Conservation (phyloP, 2,329 filamentous ascomycete species). For the Verticillium zaregamsianum region DNA sequence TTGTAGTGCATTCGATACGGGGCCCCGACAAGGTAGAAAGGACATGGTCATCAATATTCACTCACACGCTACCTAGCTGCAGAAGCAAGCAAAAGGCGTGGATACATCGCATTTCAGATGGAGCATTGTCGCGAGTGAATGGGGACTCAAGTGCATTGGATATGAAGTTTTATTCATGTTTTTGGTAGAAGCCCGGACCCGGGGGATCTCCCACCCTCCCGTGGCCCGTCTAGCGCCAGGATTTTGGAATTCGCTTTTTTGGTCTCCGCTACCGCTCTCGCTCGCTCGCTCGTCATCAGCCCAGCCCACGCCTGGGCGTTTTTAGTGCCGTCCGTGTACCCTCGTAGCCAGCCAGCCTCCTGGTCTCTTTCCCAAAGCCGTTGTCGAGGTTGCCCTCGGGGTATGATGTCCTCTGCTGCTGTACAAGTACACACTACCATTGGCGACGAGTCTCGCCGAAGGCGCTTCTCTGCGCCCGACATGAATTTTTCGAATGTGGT, state of each 20-base stretch:
- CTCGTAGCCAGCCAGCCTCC: neutral
- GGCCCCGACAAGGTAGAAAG: neutral
- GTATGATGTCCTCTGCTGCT: neutral
- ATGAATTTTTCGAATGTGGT: slow-evolving; percentile 10
- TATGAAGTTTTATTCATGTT: neutral
- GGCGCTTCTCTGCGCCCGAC: slow-evolving; percentile 1
- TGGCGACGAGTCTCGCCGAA: neutral
- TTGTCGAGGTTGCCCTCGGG: neutral
- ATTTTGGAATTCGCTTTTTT: neutral
- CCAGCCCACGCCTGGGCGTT: neutral
- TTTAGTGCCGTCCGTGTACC: neutral
- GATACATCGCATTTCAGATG: too few species aligned
- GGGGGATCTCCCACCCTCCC: neutral
- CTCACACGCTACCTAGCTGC: neutral
- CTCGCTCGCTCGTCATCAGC: neutral
- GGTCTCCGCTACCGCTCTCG: neutral
- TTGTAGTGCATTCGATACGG: neutral
- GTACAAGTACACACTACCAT: slow-evolving; percentile 11
- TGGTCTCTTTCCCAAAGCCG: neutral
- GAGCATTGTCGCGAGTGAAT: neutral
- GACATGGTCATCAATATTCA: neutral
- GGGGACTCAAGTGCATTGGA: neutral
- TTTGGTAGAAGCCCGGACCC: neutral
- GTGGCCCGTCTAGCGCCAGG: too few species aligned
- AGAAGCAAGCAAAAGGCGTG: neutral